Percentiles rank a stretch among this genome's conserved stretches.
These are phyloP conservation scores for Aegilops umbellulata DNA, from an alignment of 176 grass and related monocot species.

Conservation along the genomic window DNA sequence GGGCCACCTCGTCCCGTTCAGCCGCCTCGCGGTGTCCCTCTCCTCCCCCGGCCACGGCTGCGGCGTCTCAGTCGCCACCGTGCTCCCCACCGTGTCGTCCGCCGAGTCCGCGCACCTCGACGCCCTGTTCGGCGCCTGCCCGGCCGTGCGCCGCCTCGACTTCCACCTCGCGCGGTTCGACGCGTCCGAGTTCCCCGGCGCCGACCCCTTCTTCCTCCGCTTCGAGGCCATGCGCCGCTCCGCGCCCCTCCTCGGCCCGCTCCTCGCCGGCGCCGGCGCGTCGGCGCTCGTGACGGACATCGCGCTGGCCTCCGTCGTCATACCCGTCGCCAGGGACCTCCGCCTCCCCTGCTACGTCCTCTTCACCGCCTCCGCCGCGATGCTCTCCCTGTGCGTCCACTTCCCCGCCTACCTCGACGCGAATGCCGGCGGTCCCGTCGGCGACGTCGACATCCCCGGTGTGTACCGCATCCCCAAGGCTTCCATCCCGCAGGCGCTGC, in stretches of 20 bases:
- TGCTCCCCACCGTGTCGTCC: constrained; percentile 57
- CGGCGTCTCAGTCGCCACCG: constrained; percentile 52
- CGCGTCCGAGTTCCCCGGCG: constrained; percentile 32
- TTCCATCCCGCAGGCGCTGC: constrained; percentile 44
- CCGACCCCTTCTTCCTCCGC: constrained; percentile 72
- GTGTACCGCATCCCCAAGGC: constrained; percentile 32
- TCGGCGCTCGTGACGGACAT: constrained; percentile 63
- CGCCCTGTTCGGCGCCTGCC: constrained; percentile 33
- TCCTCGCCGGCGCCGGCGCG: constrained; percentile 30
- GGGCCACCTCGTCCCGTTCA: constrained; percentile 71
- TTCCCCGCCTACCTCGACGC: constrained; percentile 46
- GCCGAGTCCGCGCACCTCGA: constrained; percentile 49
- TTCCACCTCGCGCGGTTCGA: constrained; percentile 51
- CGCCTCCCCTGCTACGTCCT: constrained; percentile 59
- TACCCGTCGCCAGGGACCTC: constrained; percentile 32
- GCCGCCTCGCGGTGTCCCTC: constrained; percentile 50
- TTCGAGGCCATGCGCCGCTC: constrained; percentile 61
- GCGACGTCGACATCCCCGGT: constrained; percentile 52
- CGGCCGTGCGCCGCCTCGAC: constrained; percentile 39
- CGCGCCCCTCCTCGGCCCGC: constrained; percentile 34
- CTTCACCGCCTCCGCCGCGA: constrained; percentile 59
- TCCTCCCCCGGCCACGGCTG: constrained; percentile 30
- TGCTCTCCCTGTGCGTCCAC: constrained; percentile 56
- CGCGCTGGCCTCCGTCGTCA: constrained; percentile 13
- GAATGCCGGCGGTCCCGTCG: not conserved